phyloP scores from a whole-genome alignment of 352 stramenopile species.

The Phytophthora europaea region DNA sequence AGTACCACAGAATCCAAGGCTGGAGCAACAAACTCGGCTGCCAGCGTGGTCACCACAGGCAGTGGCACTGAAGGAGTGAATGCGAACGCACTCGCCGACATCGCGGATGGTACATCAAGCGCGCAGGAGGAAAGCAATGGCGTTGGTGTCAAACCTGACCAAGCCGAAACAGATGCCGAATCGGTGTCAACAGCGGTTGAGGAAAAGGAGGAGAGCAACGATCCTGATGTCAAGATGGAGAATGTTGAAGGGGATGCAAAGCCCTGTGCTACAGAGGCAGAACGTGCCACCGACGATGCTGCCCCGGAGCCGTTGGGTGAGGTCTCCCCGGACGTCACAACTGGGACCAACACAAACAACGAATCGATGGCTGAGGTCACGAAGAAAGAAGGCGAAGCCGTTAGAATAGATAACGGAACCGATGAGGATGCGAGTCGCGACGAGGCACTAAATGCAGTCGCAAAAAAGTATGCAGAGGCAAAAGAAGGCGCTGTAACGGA shows the following conservation, averaged over 20 bases:
- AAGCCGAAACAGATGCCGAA: slow-evolving; percentile 27
- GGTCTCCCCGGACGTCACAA: background rate
- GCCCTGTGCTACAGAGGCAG: slow-evolving; percentile 1
- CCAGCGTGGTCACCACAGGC: background rate
- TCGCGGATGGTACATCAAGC: background rate
- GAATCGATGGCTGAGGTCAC: slow-evolving; percentile 5
- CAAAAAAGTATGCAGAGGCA: background rate
- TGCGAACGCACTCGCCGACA: background rate
- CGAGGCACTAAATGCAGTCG: background rate
- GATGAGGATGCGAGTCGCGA: background rate
- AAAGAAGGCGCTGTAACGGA: background rate
- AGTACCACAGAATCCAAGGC: background rate
- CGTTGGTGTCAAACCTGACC: slow-evolving; percentile 15
- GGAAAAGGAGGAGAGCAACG: slow-evolving; percentile 9
- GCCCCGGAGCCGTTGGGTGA: slow-evolving; percentile 2
- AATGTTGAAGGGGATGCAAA: slow-evolving; percentile 19
- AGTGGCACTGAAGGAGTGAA: background rate
- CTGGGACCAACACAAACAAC: slow-evolving; percentile 1
- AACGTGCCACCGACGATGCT: background rate
- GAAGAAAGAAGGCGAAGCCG: background rate
- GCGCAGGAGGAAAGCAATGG: slow-evolving; percentile 9
- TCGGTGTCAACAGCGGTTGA: slow-evolving; percentile 22
- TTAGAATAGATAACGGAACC: background rate
- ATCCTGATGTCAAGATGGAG: slow-evolving; percentile 33
- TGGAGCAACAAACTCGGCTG: background rate